Evolutionary conservation across 1,284 basidiomycete genomes (phyloP), one percentile per base, ranked within the genome.

Genomic region (Apiotrichum domesticum): DNA sequence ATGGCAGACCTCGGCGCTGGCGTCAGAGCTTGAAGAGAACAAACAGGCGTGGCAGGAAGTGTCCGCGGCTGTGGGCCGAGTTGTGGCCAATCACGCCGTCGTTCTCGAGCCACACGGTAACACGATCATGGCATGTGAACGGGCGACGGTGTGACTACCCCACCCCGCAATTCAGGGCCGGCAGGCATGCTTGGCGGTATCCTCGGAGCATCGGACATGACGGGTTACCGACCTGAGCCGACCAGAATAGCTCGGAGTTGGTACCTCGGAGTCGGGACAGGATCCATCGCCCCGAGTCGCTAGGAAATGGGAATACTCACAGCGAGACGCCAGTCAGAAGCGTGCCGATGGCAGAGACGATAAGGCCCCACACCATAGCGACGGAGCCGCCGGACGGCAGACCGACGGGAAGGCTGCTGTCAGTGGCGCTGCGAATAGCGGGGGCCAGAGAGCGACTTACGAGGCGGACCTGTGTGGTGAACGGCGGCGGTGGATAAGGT

Each of bases 361-460:
- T 35, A 35, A 75, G 62, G 21, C 73, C 73, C 67, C 68, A 75
- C 14, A 73, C 58, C 43, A 72, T 66, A 1, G 67, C 68, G 3
- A 66, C 64, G 11, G 68, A 64, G 5, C 72, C 73, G 8, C 72
- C 73, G 0, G 69, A 70, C 9, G 66, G 49, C 10, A 75, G 65
- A 8, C 54, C 58, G 21, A 66, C 41, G 37, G 51, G 44, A 35
- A 68, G 59, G 2, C 59, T 59, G 51, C 35, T 14, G 47, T 49
- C 35, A 49, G 47, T 37, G 8, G 37, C 9, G n/a, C 32, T 6
- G 63, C 51, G 9, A 39, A 13, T 39, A 13, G 54, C 37, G 37
- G 37, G 37, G 14, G 37, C 10, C 10, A 4, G 10, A 3, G 8
- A 29, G 41, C 10, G 9, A 49, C 47, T 40, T 49, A 49, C 47